Evolutionary conservation across 2,329 filamentous ascomycete genomes (phyloP), one percentile per base, ranked within the genome.

Genomic region (Paecilomyces fulvus): DNA sequence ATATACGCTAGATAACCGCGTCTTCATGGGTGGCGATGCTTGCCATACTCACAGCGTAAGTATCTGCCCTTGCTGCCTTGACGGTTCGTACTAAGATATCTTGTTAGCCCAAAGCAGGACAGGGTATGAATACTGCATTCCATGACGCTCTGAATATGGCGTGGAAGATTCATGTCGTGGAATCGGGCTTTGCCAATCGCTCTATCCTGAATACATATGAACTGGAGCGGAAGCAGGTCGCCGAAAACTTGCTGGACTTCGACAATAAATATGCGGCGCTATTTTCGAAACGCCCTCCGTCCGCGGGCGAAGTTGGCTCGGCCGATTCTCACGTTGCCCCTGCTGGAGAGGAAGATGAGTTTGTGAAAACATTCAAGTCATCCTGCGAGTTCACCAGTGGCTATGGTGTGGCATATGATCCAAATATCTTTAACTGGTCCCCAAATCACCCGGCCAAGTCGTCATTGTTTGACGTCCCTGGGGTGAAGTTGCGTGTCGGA

Each of bases 101-200:
- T 56, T 20, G 67, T 10, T 43, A 76, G 55, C 83, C 83, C 55
- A 86, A 86, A 70, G 83, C 83, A 12, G 83, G 83, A 14, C 83
- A 86, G 64, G 83, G 83, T 56, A 85, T 82, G 80, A 83, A 83
- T 73, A 83, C 81, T 61, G 78, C 82, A 21, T 81, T 82, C 72
- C 72, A 80, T 51, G 78, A 80, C 65, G 90, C 90, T 0, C 83
- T 90, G 58, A 97, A 96, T 71, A 79, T 97, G 46, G 92, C 92
- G 7, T 97, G 92, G 92, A 97, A 97, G 77, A 89, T 96, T 53
- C 92, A 96, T 69, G 85, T 89, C 33, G 92, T 96, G 9, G 91
- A 96, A 69, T 80, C 81, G 25, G 90, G 90, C 11, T 89, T 95
- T 63, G 89, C 90, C 1, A 76, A 85, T 30, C 86, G 89, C 59